Evolutionary conservation across 441 rosid species (phyloP), one percentile per base, ranked within the genome.

Genomic region (Erodium trifolium): DNA sequence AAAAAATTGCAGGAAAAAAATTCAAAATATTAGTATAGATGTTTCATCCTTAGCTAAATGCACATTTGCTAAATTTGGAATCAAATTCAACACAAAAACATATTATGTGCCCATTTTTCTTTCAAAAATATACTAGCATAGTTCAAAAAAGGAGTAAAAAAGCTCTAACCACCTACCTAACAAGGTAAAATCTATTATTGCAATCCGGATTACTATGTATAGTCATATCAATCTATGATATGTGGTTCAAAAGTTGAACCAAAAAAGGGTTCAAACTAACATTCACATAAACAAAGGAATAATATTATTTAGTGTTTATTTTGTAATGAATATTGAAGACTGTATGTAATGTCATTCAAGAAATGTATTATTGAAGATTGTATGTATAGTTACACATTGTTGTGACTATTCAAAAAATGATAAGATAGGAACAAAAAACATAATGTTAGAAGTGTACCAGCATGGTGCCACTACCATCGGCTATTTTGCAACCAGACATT

Each of bases 401-500:
- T 43, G 51, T 45, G 9, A 45, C 9, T 11, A 45, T 45, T 12
- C 51, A 45, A 11, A 45, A 45, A 11, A 45, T 7, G 13, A 45
- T 23, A 23, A 23, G 27, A 23, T 23, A 23, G 27, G 27, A 23
- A 23, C 27, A 45, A 11, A 10, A 45, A 45, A 45, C 3, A 45
- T 0, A 45, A 10, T 2, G 9, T 45, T 23, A 23, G 27, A 45
- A 47, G 55, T 47, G 55, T 88, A 95, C 99, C 98, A 95, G 85
- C 98, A 95, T 89, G 34, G 81, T 86, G 71, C 99, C 99, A 57
- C 91, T 83, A 69, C 99, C 99, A 74, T 95, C 99, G 35, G 99
- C 99, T 66, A 95, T 96, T 86, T 95, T 95, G 78, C 99, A 95
- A 51, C 98, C 99, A 78, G 99, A 86, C 88, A 95, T 95, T 71